Evolutionary conservation across 148 eudicot genomes (phyloP).

Genomic region (Nepenthes gracilis): DNA sequence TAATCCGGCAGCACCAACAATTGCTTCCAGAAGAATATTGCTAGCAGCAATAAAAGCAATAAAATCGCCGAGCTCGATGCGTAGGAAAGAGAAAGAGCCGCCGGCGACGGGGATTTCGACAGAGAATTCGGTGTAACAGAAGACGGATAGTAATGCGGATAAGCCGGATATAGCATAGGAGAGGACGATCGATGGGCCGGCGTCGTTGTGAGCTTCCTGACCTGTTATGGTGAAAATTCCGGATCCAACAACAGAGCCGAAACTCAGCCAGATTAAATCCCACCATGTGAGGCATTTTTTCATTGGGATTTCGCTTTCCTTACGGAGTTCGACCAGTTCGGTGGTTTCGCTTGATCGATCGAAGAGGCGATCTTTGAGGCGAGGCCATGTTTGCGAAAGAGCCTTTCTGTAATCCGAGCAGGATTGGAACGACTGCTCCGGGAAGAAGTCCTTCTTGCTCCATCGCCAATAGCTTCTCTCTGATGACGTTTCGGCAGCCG

Average conservation of each 20-base stretch:
- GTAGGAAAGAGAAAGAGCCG: conserved; percentile 77
- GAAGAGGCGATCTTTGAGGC: conserved; percentile 48
- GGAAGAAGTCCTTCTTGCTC: conserved; percentile 56
- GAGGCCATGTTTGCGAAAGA: conserved; percentile 20
- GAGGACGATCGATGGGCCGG: conserved; percentile 75
- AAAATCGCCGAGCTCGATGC: conserved; percentile 82
- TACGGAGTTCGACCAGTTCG: conserved; percentile 38
- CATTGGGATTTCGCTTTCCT: conserved; percentile 51
- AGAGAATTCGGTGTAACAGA: conserved; percentile 80
- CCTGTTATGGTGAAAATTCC: conserved; percentile 88
- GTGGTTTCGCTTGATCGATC: conserved; percentile 42
- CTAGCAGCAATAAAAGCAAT: conserved; percentile 84
- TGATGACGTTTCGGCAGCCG: background rate
- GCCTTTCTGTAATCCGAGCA: conserved; percentile 40
- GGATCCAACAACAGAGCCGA: conserved; percentile 67
- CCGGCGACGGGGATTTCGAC: conserved; percentile 91
- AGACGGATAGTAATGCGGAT: conserved; percentile 79
- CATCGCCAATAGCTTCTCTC: conserved; percentile 8
- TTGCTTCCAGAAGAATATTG: conserved; percentile 68
- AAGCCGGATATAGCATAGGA: conserved; percentile 73
- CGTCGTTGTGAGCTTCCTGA: conserved; percentile 56
- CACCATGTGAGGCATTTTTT: conserved; percentile 66
- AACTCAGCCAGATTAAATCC: conserved; percentile 80
- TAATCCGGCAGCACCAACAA: conserved; percentile 86
- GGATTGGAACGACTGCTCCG: conserved; percentile 60